phyloP scores from a whole-genome alignment of 2,329 filamentous ascomycete species.

The Graphiopsis chlorocephala region DNA sequence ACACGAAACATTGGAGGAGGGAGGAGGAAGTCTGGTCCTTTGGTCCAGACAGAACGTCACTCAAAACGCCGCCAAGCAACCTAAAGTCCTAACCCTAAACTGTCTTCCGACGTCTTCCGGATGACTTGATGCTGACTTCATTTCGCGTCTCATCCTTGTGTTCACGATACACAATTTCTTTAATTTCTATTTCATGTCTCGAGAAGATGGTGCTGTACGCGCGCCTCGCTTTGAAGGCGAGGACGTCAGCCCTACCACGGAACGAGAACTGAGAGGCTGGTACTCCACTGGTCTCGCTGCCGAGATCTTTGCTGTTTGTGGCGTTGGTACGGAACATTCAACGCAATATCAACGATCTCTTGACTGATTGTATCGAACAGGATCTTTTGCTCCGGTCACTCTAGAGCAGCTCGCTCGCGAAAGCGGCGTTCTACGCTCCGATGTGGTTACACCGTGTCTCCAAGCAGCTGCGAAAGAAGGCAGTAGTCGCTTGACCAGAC shows the following conservation, averaged over 20 bases:
- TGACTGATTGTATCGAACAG: conserved; percentile 43
- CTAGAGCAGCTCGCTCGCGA: conserved; percentile 88
- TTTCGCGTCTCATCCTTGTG: neutral
- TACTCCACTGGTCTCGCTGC: conserved; percentile 61
- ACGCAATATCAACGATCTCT: neutral
- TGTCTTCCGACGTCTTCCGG: neutral
- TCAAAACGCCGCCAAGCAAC: neutral
- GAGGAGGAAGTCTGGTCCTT: no score
- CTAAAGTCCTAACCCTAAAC: neutral
- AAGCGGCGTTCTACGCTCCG: conserved; percentile 76
- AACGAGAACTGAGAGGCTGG: conserved; percentile 30
- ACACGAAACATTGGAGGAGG: no score
- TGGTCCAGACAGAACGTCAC: no score
- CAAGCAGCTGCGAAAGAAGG: conserved; percentile 17
- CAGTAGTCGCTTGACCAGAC: conserved; percentile 21
- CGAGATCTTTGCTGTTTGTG: conserved; percentile 91
- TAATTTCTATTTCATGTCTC: conserved; percentile 1
- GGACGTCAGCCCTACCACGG: conserved; percentile 26
- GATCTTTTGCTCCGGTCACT: conserved; percentile 88
- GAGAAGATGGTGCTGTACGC: neutral
- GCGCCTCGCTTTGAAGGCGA: conserved; percentile 28
- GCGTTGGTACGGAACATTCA: conserved; percentile 58
- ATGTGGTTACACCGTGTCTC: conserved; percentile 68
- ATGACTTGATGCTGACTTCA: neutral
- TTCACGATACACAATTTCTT: neutral